Evolutionary conservation across 805 yeast species (phyloP).

Genomic region (Yarrowia divulgata): DNA sequence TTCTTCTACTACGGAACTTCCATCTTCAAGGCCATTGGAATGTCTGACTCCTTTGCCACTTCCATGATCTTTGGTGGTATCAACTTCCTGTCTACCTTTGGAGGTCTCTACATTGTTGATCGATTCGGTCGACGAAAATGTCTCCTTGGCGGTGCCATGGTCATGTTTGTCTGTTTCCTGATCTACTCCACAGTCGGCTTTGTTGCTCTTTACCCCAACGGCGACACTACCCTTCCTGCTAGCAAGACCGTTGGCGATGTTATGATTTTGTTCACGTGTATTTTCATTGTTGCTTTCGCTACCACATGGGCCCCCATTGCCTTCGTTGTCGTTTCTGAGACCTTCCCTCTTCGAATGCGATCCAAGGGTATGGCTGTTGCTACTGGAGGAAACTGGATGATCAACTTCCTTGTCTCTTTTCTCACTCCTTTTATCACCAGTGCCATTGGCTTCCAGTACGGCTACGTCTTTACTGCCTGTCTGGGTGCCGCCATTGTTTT

Average conservation of each 20-base stretch:
- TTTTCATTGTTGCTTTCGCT: constrained; percentile 61
- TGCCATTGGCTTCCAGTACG: constrained; percentile 69
- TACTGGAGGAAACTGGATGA: constrained; percentile 54
- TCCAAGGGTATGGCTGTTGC: constrained; percentile 69
- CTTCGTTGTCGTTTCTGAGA: constrained; percentile 73
- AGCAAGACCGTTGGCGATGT: constrained; percentile 56
- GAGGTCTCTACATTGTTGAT: constrained; percentile 59
- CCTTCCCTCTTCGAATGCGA: constrained; percentile 65
- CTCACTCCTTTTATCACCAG: constrained; percentile 71
- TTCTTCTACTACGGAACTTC: constrained; percentile 72
- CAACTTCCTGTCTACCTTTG: constrained; percentile 60
- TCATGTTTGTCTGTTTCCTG: constrained; percentile 61
- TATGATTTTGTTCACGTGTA: constrained; percentile 64
- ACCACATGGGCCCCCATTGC: constrained; percentile 69
- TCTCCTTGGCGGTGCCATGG: constrained; percentile 56
- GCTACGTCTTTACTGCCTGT: constrained; percentile 70
- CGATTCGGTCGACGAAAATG: constrained; percentile 60
- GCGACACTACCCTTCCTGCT: constrained; percentile 46
- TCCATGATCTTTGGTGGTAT: constrained; percentile 62
- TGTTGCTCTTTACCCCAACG: constrained; percentile 52
- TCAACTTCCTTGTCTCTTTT: constrained; percentile 66
- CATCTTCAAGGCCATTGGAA: constrained; percentile 55
- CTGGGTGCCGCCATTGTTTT: constrained; percentile 65
- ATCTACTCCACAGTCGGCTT: constrained; percentile 59
- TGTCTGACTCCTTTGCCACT: constrained; percentile 62